Base-by-base conservation (phyloP, 73 alveolate genomes). In the Paramecium octaurelia region DNA sequence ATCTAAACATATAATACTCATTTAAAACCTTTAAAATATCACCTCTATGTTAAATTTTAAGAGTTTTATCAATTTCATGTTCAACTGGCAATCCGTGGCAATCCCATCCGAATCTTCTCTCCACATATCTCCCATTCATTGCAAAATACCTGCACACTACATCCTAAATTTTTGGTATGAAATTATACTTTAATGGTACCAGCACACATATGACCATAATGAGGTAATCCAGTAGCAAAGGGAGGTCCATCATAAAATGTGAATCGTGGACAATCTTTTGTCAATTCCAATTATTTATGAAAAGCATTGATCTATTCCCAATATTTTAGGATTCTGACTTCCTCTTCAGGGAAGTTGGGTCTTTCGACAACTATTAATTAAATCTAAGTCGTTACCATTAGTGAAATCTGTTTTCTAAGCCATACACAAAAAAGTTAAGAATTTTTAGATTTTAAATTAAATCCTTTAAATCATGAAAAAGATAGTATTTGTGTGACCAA, bases 31-130 rank as follows among this genome's bases (percentile, higher is more conserved):
- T 88, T 69, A 95, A 95, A 86, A 98, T 97, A 58, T 99, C 99
- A 16, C 93, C 94, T 94, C 97, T 97, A 35, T 97, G 92, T 87
- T 96, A 96, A 92, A 99, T 96, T 60, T 94, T 93, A 86, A 97
- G 94, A 75, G 92, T 86, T 95, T 99, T 96, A 93, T 99, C 99
- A 91, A 99, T 99, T 92, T 97, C 99, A 86, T 97, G 95, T 95
- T 99, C 99, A 68, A 99, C 98, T 5, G 99, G 99, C 48, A 99
- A 99, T n/a, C 99, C 99, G 92, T 99, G 99, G 95, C 99, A 98
- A 88, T 99, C 99, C 99, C 99, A 99, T 36, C 99, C 99, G 77
- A 99, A 99, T 94, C 99, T 94, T 92, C 99, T 96, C 85, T 96
- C 99, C 27, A 97, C 99, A 85, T 97, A 96, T 93, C 96, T 93